phyloP scores from a whole-genome alignment of 2,329 filamentous ascomycete species.

The Venturia aucupariae region DNA sequence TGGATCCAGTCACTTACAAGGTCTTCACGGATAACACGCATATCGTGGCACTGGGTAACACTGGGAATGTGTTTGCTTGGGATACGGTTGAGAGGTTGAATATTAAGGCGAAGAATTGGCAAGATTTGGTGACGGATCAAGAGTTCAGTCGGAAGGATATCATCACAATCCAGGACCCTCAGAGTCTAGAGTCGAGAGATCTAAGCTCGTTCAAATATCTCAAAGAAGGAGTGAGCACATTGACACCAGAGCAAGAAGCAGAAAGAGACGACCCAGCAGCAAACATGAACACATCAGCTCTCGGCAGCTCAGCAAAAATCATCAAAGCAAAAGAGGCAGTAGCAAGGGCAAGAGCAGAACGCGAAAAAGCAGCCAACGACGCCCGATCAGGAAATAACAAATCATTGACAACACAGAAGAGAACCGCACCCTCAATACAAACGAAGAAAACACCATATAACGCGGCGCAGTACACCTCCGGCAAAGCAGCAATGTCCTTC shows the following conservation, averaged over 20 bases:
- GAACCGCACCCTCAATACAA: slow-evolving; percentile 18
- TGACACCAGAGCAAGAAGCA: slow-evolving; percentile 61
- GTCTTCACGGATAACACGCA: slow-evolving; percentile 97
- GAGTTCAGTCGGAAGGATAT: slow-evolving; percentile 86
- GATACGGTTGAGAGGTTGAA: slow-evolving; percentile 94
- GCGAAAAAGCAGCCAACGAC: slow-evolving; percentile 34
- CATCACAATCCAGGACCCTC: slow-evolving; percentile 91
- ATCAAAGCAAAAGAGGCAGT: slow-evolving; percentile 86
- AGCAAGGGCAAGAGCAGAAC: slow-evolving; percentile 74
- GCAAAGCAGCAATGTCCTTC: slow-evolving; percentile 84
- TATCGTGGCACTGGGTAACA: slow-evolving; percentile 75
- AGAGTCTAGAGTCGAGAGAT: slow-evolving; percentile 75
- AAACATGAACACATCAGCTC: slow-evolving; percentile 67
- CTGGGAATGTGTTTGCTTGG: slow-evolving; percentile 93
- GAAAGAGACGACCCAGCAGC: slow-evolving; percentile 50
- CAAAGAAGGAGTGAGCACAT: slow-evolving; percentile 61
- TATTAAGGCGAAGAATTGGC: slow-evolving; percentile 94
- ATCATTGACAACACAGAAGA: slow-evolving; percentile 19
- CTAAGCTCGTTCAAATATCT: slow-evolving; percentile 83
- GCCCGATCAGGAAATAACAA: slow-evolving; percentile 18
- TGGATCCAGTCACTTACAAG: slow-evolving; percentile 96
- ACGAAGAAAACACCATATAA: slow-evolving; percentile 57
- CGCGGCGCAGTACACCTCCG: slow-evolving; percentile 82
- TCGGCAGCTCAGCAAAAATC: slow-evolving; percentile 76
- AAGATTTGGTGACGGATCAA: slow-evolving; percentile 76